Evolutionary conservation across 768 basidiomycete species (phyloP).

Genomic region (Panaeolus papilionaceus): DNA sequence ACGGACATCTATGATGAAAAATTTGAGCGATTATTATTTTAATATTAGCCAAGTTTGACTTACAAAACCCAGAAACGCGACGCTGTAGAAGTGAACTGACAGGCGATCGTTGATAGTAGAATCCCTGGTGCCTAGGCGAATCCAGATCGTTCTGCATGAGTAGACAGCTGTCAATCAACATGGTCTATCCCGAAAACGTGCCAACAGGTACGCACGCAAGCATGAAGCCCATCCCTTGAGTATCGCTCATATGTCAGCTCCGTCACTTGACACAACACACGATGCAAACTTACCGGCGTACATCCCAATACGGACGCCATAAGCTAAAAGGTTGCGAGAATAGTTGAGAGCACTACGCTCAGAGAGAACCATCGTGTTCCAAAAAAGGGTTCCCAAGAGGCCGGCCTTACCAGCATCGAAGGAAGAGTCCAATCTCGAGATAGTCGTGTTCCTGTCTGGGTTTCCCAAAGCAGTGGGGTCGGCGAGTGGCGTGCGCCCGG

Average conservation of each 20-base stretch:
- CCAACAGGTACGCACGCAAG: constrained; percentile 40
- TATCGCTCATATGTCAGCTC: neutral
- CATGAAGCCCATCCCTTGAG: constrained; percentile 49
- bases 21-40: neutral
- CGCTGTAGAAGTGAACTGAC: constrained; percentile 62
- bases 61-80: constrained; percentile 59
- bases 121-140: constrained; percentile 43
- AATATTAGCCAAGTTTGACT: constrained; percentile 23
- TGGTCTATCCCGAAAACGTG: constrained; percentile 29
- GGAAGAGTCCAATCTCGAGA: constrained; percentile 14
- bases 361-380: constrained; percentile 52
- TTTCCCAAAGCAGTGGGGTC: neutral
- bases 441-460: constrained; percentile 13
- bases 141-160: constrained; percentile 56
- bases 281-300: constrained; percentile 45
- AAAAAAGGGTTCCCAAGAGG: constrained; percentile 37
- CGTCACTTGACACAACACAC: neutral
- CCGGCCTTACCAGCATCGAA: constrained; percentile 36
- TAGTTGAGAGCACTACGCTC: constrained; percentile 58
- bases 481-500: neutral
- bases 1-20: constrained; percentile 52
- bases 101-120: constrained; percentile 53
- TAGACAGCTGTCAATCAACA: neutral
- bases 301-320: constrained; percentile 62
- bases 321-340: constrained; percentile 59